A percentile compares a stretch with the other conserved stretches of the same genome.
phyloP scores from a whole-genome alignment of 805 yeast genomes.

The Pichia cabralensis region DNA sequence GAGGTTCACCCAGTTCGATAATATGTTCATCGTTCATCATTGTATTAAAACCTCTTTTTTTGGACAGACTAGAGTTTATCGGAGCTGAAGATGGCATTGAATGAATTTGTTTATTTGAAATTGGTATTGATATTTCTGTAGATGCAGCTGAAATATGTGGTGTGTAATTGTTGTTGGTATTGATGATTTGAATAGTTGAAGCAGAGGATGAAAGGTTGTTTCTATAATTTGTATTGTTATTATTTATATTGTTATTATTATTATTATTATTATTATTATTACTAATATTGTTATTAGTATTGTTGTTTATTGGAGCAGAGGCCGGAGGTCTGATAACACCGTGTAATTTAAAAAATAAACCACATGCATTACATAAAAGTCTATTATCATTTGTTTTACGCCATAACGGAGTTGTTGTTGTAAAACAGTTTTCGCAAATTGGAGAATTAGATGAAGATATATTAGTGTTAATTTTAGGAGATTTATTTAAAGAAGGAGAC shows the following conservation, averaged over 20 bases:
- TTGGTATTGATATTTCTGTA: background rate
- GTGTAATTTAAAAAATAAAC: slow-evolving; percentile 77
- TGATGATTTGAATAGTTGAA: background rate
- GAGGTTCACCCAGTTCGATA: slow-evolving; percentile 10
- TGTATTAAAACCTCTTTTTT: slow-evolving; percentile 6
- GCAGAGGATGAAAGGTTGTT: background rate
- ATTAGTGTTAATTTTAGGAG: slow-evolving; percentile 2
- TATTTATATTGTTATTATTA: background rate
- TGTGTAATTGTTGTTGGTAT: background rate
- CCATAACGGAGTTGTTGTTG: slow-evolving; percentile 92
- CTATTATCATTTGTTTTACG: slow-evolving; percentile 72
- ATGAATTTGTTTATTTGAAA: background rate
- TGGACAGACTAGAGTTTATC: slow-evolving; percentile 1
- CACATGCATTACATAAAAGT: slow-evolving; percentile 90
- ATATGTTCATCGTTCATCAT: slow-evolving; percentile 4
- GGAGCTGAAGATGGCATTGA: background rate
- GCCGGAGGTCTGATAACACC: slow-evolving; percentile 36
- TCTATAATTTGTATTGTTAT: slow-evolving; percentile 1
- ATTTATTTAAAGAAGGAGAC: slow-evolving; percentile 8
- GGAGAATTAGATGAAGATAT: slow-evolving; percentile 23
- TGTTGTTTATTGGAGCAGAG: no score
- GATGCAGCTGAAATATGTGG: background rate
- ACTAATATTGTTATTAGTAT: background rate
- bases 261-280: slow-evolving; percentile 1
- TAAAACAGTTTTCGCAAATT: slow-evolving; percentile 74